Evolutionary conservation across 306 rosid species (phyloP), one percentile per base, ranked within the genome.

Genomic region (Neltuma alba): DNA sequence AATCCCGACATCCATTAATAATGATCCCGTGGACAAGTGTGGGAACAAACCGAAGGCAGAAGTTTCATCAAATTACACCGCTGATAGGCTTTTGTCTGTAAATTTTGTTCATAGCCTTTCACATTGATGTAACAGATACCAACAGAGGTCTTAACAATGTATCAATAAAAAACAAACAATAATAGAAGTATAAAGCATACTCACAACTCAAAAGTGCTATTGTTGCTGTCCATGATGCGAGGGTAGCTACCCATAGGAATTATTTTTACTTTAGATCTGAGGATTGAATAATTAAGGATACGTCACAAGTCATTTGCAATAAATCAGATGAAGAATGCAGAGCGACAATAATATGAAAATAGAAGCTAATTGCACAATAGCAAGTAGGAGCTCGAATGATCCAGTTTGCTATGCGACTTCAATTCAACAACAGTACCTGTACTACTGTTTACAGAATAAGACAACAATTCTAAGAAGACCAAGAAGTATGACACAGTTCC

Each of bases 231-330:
- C 82, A 87, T 87, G 83, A 94, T 92, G n/a, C 97, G 91, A 79
- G 97, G 98, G 79, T 92, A 95, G 92, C 99, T 95, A 50, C 98
- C 98, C 96, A 95, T 88, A 47, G 98, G 99, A 87, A 92, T 80
- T 86, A 94, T 94, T 87, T 94, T 94, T 83, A 92, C 89, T 63
- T 91, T 90, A 87, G 87, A 92, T 87, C 97, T 94, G 81, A 72
- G 73, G 47, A 83, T 72, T 71, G 63, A 80, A 0, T 37, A 83
- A 87, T 86, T 84, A 68, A 87, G 89, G 88, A 79, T 28, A 69
- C 44, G 31, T 21, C 65, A 33, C 44, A 40, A 48, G 1, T 64
- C 66, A 81, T 72, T 75, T 31, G n/a, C 74, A 54, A 71, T 23
- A 72, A 61, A 70, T 68, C 44, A 64, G 14, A 52, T 33, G 42